Evolutionary conservation across 192 early-diverging fungal species (phyloP), one percentile per base, ranked within the genome.

Genomic region (Coemansia sp.): DNA sequence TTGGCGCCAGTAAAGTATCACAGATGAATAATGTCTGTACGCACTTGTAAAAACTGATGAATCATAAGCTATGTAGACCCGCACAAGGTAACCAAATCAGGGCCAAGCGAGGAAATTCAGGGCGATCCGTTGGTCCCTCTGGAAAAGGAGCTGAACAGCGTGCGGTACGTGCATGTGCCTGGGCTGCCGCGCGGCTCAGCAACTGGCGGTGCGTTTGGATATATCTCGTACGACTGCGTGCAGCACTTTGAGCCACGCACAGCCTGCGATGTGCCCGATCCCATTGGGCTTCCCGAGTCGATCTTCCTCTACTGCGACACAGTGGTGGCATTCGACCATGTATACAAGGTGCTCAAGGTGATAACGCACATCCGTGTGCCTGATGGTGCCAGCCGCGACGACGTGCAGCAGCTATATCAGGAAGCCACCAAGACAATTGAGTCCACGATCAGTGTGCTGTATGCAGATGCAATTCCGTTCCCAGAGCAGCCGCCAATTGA

Each of bases 221-320:
- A 95, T 71, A 91, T 99, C 51, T 82, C 88, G 40, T 99, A 94
- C 76, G 97, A 99, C 69, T 98, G 96, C 55, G 87, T 97, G 40
- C 88, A 90, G 69, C 91, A 95, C 69, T 99, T 99, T 88, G 97
- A 99, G 78, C 94, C 96, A 8, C 87, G 87, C 42, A 91, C 92
- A 2, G 87, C 84, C 38, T 80, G 85, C 43, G 82, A 87, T 10
- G 64, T 97, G 21, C 68, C 83, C 16, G 97, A 99, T 62, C 88
- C 91, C 10, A 70, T 97, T 14, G 90, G 81, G 11, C 77, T 99
- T 12, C 97, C 97, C 26, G 97, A 99, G 43, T 85, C 93, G 37
- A 80, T 97, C 14, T 90, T 99, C 55, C 76, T 99, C 80, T 84
- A 95, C 66, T 94, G 93, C 75, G 96, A 99, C 77, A 90, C 92